Base-by-base conservation (phyloP, 192 early-diverging fungal genomes). In the Gonapodya sp. region DNA sequence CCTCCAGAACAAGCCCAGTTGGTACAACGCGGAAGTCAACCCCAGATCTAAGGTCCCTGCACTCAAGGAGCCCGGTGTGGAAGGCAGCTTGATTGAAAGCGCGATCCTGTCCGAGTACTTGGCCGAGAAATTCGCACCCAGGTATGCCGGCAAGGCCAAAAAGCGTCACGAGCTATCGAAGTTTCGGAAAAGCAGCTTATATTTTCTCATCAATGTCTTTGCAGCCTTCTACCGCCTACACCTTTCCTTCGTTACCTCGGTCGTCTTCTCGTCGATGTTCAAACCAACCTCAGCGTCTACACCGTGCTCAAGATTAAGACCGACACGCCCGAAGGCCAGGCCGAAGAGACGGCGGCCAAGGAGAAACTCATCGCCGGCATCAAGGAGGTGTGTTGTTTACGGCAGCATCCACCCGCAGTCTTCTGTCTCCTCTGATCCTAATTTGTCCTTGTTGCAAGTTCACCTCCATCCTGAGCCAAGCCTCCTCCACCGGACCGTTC, bases 41-140 rank as follows among this genome's bases (percentile, higher is more conserved):
- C 91, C 92, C 1, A 90, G 91, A 35, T 84, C 87, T 77, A 91
- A 93, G 79, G 92, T 94, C 0, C 93, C 93, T 31, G 86, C 92
- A 0, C 80, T 94, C 74, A 64, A 24, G 46, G 85, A 84, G 14
- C 81, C 87, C 1, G 83, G 85, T 37, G 0, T 31, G 36, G 87
- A 90, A 33, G 88, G 87, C n/a, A 82, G 83, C 2, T 85, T 89
- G 32, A 85, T 94, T 64, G 93, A 94, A 79, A 90, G 89, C 2
- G 83, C 92, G 30, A 88, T 94, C 35, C 87, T 93, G 36, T 82
- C 91, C 64, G 92, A 94, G 83, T 91, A 86, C 81, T 79, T 93
- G 0, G 87, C 88, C 16, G 92, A 94, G 73, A 82, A 89, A 46
- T 90, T 87, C 81, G 91, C 90, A 30, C 8, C 46, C 8, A 64